Base-by-base conservation (phyloP, 2,329 filamentous ascomycete genomes). In the Penicillium rolfsii region DNA sequence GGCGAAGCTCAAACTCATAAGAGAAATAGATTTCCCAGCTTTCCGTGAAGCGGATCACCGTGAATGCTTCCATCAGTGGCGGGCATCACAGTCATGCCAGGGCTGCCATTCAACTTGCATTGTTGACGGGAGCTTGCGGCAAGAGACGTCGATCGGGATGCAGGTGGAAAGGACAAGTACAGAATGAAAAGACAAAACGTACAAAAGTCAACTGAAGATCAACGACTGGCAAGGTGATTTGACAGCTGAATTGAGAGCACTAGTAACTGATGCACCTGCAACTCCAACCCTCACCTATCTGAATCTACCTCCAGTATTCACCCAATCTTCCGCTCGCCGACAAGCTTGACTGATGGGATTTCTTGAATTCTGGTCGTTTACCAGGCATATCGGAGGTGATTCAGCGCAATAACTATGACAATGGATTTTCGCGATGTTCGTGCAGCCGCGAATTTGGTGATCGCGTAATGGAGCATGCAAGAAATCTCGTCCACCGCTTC, bases 1-100 rank as follows among this genome's bases (percentile, higher is more conserved):
- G 8, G 67, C 68, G 9, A 59, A 66, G 40, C 57, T 70, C n/a
- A 61, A 62, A 5, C 57, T 71, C 11, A 48, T 60, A 3, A 55
- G 58, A 5, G 48, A 30, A 2, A 2, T 50, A 30, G 48, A 50
- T 19, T 12, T 30, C 48, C n/a, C 35, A 33, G 9, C 4, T 50
- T 19, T 19, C n/a, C n/a, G 35, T 35, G 48, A 50, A 50, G 28
- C 48, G 28, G 30, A 33, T 57, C 28, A 57, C 33, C 11, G 26
- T 57, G 7, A 33, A 49, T 24, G 54, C 54, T 30, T 48, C 41
- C 5, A 48, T 57, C 16, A 40, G 43, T 9, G 54, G 41, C 16
- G 30, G 30, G 41, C 3, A 26, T 30, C 26, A 30, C 49, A 22
- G 12, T 57, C 33, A 57, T 38, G 28, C 43, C 9, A 49, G 38